Percentiles rank a stretch among this genome's conserved stretches.
Evolutionary conservation across 345 rosid genomes (phyloP).

Genomic region (Citrus reticulata): DNA sequence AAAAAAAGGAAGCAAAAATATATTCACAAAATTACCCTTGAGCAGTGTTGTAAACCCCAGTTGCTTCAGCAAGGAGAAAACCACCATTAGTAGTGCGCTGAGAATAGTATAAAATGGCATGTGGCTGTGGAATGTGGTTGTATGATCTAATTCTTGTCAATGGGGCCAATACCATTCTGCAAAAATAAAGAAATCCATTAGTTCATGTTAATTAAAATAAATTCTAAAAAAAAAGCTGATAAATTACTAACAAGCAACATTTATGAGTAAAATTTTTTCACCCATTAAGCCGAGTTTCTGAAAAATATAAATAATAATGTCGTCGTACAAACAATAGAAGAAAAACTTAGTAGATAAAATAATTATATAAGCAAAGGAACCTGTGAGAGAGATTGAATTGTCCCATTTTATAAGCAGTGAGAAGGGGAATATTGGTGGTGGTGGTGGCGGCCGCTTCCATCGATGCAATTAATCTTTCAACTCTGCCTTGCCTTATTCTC

Average conservation of each 20-base stretch:
- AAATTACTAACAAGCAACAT: background rate
- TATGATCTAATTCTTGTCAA: background rate
- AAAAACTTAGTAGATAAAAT: too few species aligned
- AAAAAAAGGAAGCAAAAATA: background rate
- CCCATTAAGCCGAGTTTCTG: background rate
- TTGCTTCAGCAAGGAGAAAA: background rate
- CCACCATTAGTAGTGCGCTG: background rate
- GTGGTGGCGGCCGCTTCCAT: too few species aligned
- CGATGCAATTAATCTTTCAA: too few species aligned
- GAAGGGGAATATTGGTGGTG: conserved; percentile 10
- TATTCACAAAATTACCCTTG: background rate
- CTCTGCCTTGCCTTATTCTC: too few species aligned
- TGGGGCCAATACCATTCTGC: background rate
- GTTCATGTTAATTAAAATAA: too few species aligned
- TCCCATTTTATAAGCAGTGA: conserved; percentile 14
- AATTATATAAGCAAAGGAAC: background rate
- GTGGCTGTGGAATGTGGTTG: background rate
- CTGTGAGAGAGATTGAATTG: conserved; percentile 19
- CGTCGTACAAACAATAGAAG: too few species aligned
- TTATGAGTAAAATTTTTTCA: too few species aligned
- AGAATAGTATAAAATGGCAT: background rate
- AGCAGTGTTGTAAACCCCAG: background rate
- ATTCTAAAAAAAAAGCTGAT: background rate
- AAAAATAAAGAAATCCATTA: background rate
- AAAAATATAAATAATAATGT: too few species aligned